Evolutionary conservation across 208 protist genomes (phyloP).

Genomic region (Tritrichomonas musculus): DNA sequence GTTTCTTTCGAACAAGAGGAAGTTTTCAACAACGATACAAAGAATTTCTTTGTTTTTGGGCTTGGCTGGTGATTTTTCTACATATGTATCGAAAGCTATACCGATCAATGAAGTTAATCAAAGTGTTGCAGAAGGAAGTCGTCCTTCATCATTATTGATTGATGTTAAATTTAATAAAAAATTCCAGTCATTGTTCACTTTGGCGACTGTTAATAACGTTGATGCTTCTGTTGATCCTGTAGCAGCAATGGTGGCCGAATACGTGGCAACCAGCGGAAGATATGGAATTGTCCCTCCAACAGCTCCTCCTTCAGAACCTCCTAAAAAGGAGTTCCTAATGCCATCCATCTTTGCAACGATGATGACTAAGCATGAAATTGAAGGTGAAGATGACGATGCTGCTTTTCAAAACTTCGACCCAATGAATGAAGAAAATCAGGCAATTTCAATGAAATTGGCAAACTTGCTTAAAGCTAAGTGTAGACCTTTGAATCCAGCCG

Average conservation of each 20-base stretch:
- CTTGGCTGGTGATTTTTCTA: not conserved
- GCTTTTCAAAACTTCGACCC: not conserved
- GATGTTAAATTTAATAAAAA: not conserved
- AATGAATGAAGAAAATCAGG: not conserved
- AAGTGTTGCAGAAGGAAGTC: not conserved
- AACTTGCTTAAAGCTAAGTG: too few relatives aligned
- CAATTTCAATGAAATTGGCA: not conserved
- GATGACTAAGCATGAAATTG: not conserved
- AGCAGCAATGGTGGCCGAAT: not conserved
- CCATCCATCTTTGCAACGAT: not conserved
- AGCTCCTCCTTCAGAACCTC: not conserved
- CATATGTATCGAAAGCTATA: not conserved
- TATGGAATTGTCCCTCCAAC: not conserved
- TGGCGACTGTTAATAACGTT: not conserved
- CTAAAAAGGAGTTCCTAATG: not conserved
- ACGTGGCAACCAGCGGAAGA: not conserved
- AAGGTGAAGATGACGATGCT: not conserved
- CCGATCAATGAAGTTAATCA: not conserved
- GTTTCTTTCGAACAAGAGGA: not conserved
- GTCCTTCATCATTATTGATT: not conserved
- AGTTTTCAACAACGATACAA: not conserved
- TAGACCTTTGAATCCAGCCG: too few relatives aligned
- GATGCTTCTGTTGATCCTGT: not conserved
- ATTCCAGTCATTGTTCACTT: not conserved
- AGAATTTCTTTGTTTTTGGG: not conserved